These are phyloP conservation scores for Acanthamoeba royreba DNA, from an alignment of 208 protist species.

Conservation along the genomic window DNA sequence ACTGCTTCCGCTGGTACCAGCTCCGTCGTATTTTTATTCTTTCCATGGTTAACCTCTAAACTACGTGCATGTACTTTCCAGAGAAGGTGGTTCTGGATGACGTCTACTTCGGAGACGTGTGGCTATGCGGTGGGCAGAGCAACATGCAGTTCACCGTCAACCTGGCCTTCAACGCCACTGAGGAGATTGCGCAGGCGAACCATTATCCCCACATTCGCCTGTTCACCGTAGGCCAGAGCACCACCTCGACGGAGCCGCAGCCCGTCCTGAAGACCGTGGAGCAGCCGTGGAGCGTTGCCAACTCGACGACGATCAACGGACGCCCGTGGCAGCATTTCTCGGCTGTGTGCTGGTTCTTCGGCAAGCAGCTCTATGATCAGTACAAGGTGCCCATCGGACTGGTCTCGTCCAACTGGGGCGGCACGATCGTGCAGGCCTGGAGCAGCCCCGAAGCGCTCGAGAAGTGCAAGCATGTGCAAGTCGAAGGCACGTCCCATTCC, in stretches of 20 bases:
- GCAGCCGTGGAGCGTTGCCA: conserved; percentile 14
- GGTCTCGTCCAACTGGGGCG: not conserved
- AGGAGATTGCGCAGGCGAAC: conserved; percentile 25
- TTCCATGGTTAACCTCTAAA: too few species aligned
- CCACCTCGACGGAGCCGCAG: not conserved
- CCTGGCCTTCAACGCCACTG: conserved; percentile 39
- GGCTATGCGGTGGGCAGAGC: conserved; percentile 43
- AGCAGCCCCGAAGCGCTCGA: not conserved
- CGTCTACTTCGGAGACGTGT: conserved; percentile 56
- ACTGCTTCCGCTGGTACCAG: not conserved
- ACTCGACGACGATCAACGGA: not conserved
- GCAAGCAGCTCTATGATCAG: conserved; percentile 8
- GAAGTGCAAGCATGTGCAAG: not conserved
- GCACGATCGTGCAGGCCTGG: conserved; percentile 18
- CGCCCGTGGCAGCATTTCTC: not conserved
- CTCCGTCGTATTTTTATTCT: too few species aligned
- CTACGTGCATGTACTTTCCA: too few species aligned
- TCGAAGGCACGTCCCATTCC: not conserved
- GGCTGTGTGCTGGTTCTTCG: conserved; percentile 45
- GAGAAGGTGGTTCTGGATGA: not conserved
- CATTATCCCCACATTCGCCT: conserved; percentile 44
- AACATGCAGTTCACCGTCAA: conserved; percentile 57
- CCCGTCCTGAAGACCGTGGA: not conserved
- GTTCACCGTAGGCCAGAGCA: not conserved
- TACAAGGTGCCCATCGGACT: not conserved